Evolutionary conservation across 192 early-diverging fungal genomes (phyloP), one percentile per base, ranked within the genome.

Genomic region (Coemansia sp.): DNA sequence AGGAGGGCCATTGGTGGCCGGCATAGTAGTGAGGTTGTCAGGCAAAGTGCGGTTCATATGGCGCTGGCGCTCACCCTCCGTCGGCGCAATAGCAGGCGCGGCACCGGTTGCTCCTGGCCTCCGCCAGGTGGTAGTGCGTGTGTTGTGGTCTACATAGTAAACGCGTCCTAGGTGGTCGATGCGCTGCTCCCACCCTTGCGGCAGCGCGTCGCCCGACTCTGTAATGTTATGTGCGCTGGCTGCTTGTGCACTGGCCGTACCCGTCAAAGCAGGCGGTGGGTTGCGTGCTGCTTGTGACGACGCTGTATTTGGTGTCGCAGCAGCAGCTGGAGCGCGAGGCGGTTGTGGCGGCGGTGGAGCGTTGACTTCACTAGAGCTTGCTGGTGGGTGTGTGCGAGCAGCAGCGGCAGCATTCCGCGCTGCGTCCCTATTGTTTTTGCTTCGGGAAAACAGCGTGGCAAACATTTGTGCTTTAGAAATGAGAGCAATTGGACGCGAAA

Each of bases 81-180:
- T 88, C 29, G 87, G 85, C 65, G 85, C 83, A 45, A 60, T 23
- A 8, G 61, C 57, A 17, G 61, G 41, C 51, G 73, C 50, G n/a
- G 44, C 57, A 25, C 60, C 67, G 8, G 76, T 25, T 32, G 67
- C 67, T 23, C 59, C 66, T 25, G 82, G 82, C 53, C 82, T 80
- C 62, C 88, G 89, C 97, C 97, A 99, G 14, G 97, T 98, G 8
- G 97, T 99, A 14, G 90, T 91, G 38, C 96, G 89, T n/a, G 88
- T 91, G 79, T 94, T 98, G 77, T 99, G 97, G 82, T 99, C 96
- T 21, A 99, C 95, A 83, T 96, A 99, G 87, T 99, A 99, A 5
- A 92, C 91, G 3, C 97, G 89, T 9, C 95, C 93, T 50, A 96
- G 72, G 71, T 95, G 91, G 87, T 99, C 97, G 25, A 91, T 87